Base-by-base conservation (phyloP, 2,329 filamentous ascomycete genomes). In the Fusarium chuoi region DNA sequence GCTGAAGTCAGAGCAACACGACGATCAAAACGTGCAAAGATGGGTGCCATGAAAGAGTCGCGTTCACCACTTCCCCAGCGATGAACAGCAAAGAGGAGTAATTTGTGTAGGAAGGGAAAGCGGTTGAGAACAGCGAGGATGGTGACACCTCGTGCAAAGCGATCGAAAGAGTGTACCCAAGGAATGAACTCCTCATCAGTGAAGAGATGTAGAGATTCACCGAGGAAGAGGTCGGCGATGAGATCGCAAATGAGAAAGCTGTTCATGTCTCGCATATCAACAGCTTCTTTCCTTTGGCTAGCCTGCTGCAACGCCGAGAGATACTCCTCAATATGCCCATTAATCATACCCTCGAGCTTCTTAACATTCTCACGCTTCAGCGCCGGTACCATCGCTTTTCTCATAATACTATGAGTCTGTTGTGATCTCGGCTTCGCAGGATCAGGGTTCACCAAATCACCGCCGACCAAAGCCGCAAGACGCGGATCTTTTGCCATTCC, bases 261-360 rank as follows among this genome's bases (percentile, higher is more conserved):
- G n/a, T 60, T 60, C 57, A 60, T 60, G 1, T 60, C 57, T 1
- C 57, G 57, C 57, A 60, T 54, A n/a, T 60, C 57, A 9, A 52
- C 35, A 6, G 35, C 9, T 24, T 52, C n/a, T 7, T 24, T n/a
- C 9, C 17, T 26, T 1, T 11, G 3, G 6, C 24, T 33, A 1
- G 22, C 38, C 9, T 51, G 14, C 7, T 28, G 7, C 10, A 60
- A 1, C 12, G n/a, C 28, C 0, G 18, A 52, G 2, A 60, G 45
- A 5, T 60, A 60, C 45, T 60, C 57, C 12, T 52, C 45, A 14
- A 60, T 60, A 2, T 60, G 45, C 6, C 57, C 57, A 24, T 54
- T 35, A 2, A 60, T 60, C 45, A 60, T 60, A 3, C 57, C 36
- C 36, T 60, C 57, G 26, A 60, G 57, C 4, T 60, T 60, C 26